A percentile compares a stretch with the other conserved stretches of the same genome.
These are phyloP conservation scores for Microsporum canis DNA, from an alignment of 2,329 filamentous ascomycete species.

Conservation along the genomic window DNA sequence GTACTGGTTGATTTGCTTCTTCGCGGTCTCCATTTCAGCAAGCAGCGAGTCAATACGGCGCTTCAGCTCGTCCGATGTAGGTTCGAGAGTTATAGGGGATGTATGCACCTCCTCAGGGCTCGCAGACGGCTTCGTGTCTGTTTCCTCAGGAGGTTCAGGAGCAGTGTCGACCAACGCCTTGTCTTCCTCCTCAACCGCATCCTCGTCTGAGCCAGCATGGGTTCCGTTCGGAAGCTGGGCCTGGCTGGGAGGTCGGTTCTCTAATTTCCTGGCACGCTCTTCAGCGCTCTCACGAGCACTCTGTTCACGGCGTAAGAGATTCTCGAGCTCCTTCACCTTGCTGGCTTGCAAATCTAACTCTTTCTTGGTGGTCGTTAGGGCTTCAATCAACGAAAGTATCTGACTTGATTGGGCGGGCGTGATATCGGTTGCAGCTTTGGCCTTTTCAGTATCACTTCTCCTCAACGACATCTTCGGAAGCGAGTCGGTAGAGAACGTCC, in stretches of 20 bases:
- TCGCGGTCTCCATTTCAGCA: slow-evolving; percentile 68
- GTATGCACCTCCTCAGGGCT: slow-evolving; percentile 18
- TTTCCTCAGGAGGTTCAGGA: neutral
- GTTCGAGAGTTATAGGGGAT: slow-evolving; percentile 26
- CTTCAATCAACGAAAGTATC: slow-evolving; percentile 73
- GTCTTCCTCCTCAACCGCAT: neutral
- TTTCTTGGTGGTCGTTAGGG: slow-evolving; percentile 68
- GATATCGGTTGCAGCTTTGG: slow-evolving; percentile 36
- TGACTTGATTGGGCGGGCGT: slow-evolving; percentile 46
- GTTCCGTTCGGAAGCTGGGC: neutral
- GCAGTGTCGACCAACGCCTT: neutral
- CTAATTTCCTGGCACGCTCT: slow-evolving; percentile 61
- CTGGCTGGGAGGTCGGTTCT: slow-evolving; percentile 42
- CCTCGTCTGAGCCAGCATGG: neutral
- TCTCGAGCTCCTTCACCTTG: slow-evolving; percentile 70
- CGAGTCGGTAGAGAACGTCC: slow-evolving; percentile 36
- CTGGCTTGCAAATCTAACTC: slow-evolving; percentile 75
- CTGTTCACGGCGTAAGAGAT: slow-evolving; percentile 65
- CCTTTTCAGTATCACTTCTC: slow-evolving; percentile 62
- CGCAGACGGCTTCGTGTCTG: slow-evolving; percentile 21
- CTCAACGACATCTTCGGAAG: slow-evolving; percentile 50
- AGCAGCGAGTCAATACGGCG: slow-evolving; percentile 65
- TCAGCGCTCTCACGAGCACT: slow-evolving; percentile 75
- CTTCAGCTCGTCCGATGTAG: slow-evolving; percentile 46
- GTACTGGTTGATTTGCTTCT: slow-evolving; percentile 66